Evolutionary conservation across 2,329 filamentous ascomycete genomes (phyloP).

Genomic region (Periconia digitata): DNA sequence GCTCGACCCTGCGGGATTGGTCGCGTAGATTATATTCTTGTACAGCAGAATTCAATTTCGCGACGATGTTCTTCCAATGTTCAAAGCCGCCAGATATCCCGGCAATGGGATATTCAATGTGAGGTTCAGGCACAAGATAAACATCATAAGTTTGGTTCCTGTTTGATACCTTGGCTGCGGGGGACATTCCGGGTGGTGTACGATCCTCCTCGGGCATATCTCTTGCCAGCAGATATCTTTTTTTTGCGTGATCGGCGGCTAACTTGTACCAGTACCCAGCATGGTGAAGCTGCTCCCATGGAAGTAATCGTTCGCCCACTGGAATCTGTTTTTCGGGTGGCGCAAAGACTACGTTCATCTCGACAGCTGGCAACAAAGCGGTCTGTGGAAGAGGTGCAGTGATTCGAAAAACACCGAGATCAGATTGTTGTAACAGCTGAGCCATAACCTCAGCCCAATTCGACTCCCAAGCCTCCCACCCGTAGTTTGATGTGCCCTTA

Average conservation of each 20-base stretch:
- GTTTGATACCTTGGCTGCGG: slow-evolving; percentile 57
- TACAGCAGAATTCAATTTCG: slow-evolving; percentile 51
- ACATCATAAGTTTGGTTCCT: slow-evolving; percentile 60
- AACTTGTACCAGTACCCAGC: slow-evolving; percentile 63
- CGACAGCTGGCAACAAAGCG: slow-evolving; percentile 28
- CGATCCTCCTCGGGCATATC: slow-evolving; percentile 63
- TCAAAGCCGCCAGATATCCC: slow-evolving; percentile 49
- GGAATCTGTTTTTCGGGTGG: slow-evolving; percentile 55
- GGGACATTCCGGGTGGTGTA: slow-evolving; percentile 55
- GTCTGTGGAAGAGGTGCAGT: slow-evolving; percentile 18
- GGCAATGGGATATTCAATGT: slow-evolving; percentile 54
- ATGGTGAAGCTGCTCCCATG: slow-evolving; percentile 63
- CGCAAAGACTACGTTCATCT: slow-evolving; percentile 45
- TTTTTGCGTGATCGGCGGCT: slow-evolving; percentile 54
- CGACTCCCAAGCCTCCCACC: slow-evolving; percentile 92
- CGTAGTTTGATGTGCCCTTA: slow-evolving; percentile 84
- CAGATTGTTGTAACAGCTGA: slow-evolving; percentile 57
- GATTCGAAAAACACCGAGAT: slow-evolving; percentile 50
- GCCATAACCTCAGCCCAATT: slow-evolving; percentile 67
- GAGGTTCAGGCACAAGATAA: slow-evolving; percentile 62
- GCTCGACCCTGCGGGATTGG: slow-evolving; percentile 58
- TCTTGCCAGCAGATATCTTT: slow-evolving; percentile 54
- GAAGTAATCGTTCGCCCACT: slow-evolving; percentile 52
- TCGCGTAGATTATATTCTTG: slow-evolving; percentile 54
- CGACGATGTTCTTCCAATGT: slow-evolving; percentile 54